A percentile compares a stretch with the other conserved stretches of the same genome.
These are phyloP conservation scores for Hirschfeldia incana DNA, from an alignment of 345 rosid genomes.

Conservation along the genomic window DNA sequence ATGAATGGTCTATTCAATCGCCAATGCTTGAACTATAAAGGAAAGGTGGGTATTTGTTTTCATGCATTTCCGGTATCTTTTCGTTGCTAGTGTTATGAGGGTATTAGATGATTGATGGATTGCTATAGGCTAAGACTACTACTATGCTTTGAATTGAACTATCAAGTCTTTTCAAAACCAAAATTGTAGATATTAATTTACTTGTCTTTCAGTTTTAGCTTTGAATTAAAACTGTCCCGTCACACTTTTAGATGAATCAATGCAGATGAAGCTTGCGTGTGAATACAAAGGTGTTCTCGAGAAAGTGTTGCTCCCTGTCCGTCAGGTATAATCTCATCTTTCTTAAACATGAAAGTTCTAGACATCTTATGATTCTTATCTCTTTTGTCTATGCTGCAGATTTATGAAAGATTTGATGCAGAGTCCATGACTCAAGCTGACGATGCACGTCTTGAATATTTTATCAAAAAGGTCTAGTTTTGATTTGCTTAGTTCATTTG, in stretches of 20 bases:
- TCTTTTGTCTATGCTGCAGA: constrained; percentile 47
- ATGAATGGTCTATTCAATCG: constrained; percentile 76
- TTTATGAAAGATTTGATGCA: constrained; percentile 77
- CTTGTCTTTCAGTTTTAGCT: constrained; percentile 13
- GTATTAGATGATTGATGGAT: constrained; percentile 23
- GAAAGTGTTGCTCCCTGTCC: constrained; percentile 75
- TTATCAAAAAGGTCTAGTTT: constrained; percentile 65
- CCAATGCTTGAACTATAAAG: constrained; percentile 65
- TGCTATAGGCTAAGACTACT: background rate
- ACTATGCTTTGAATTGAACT: background rate
- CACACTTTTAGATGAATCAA: constrained; percentile 2
- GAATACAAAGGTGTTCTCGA: constrained; percentile 80
- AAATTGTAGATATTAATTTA: background rate
- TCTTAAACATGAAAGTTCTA: background rate
- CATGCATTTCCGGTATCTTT: background rate
- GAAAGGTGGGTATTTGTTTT: constrained; percentile 60
- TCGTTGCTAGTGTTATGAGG: constrained; percentile 18
- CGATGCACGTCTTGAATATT: constrained; percentile 83
- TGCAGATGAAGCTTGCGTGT: constrained; percentile 64
- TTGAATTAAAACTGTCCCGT: background rate
- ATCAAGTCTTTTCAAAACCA: constrained; percentile 1
- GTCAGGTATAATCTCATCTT: constrained; percentile 58
- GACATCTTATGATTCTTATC: constrained; percentile 26
- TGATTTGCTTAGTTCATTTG: constrained; percentile 4
- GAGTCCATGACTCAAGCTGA: constrained; percentile 55